A percentile compares a stretch with the other conserved stretches of the same genome.
Conservation (phyloP, 176 grass and related monocot species). For the Themeda triandra region DNA sequence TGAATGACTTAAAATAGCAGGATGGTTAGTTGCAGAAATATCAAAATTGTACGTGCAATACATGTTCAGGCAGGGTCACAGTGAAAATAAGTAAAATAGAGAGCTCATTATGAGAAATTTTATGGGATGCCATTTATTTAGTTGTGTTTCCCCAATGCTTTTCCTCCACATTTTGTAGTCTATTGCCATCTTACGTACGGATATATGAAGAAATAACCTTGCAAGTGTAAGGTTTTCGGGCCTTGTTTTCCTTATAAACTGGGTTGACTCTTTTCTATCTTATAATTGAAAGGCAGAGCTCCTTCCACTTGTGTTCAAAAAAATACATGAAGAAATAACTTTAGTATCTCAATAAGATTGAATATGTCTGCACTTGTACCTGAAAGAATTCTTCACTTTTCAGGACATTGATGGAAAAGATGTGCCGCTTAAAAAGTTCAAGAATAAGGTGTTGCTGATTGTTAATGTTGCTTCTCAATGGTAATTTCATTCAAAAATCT, state of each 20-base stretch:
- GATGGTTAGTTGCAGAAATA: neutral
- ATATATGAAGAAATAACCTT: neutral
- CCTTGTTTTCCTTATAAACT: too few relatives aligned
- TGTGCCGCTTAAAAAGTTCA: slow-evolving; percentile 89
- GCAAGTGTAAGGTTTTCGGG: too few relatives aligned
- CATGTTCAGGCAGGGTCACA: neutral
- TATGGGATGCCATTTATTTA: neutral
- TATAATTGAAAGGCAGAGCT: too few relatives aligned
- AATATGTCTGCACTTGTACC: neutral
- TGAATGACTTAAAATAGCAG: neutral
- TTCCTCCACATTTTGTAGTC: neutral
- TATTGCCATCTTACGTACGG: neutral
- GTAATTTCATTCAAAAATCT: slow-evolving; percentile 43
- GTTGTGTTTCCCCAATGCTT: neutral
- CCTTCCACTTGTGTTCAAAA: too few relatives aligned
- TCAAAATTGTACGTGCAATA: neutral
- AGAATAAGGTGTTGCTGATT: slow-evolving; percentile 72
- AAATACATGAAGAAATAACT: neutral
- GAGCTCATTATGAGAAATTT: neutral
- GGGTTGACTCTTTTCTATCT: too few relatives aligned
- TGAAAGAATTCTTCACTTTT: slow-evolving; percentile 28
- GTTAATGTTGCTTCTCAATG: slow-evolving; percentile 97
- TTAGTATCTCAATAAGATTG: neutral
- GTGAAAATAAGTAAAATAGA: neutral
- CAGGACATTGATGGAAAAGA: slow-evolving; percentile 95